These are phyloP conservation scores for Solanum paucissectum DNA, from an alignment of 257 asterid genomes.

Conservation along the genomic window DNA sequence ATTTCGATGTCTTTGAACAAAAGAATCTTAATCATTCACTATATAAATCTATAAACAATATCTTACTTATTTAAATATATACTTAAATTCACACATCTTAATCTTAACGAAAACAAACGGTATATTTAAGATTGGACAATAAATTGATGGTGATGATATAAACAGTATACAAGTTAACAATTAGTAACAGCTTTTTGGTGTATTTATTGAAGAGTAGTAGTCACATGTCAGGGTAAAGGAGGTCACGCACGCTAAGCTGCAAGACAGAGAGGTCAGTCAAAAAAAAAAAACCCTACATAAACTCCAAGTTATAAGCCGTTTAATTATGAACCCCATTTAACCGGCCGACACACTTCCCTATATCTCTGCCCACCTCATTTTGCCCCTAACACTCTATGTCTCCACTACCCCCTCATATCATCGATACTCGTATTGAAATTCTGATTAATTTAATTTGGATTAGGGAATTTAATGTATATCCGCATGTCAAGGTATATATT, in stretches of 20 bases:
- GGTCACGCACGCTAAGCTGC: slow-evolving; percentile 9
- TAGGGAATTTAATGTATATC: no score
- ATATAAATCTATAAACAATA: no score
- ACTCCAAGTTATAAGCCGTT: neutral
- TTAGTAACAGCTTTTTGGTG: neutral
- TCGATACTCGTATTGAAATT: neutral
- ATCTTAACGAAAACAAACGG: neutral
- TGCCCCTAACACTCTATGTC: neutral
- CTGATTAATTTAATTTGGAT: neutral
- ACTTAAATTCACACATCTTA: no score
- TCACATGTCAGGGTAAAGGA: slow-evolving; percentile 11
- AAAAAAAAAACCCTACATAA: neutral
- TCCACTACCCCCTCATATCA: neutral
- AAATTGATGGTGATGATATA: neutral
- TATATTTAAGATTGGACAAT: neutral
- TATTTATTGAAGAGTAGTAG: neutral
- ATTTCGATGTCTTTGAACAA: no score
- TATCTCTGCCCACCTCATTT: neutral
- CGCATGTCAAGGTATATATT: no score
- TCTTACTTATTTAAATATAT: no score
- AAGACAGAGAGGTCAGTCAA: neutral
- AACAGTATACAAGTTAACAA: neutral
- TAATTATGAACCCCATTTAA: neutral
- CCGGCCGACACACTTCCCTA: neutral
- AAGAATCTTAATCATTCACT: no score